Base-by-base conservation (phyloP, 495 filamentous ascomycete genomes). In the Diplogelasinospora grovesii region DNA sequence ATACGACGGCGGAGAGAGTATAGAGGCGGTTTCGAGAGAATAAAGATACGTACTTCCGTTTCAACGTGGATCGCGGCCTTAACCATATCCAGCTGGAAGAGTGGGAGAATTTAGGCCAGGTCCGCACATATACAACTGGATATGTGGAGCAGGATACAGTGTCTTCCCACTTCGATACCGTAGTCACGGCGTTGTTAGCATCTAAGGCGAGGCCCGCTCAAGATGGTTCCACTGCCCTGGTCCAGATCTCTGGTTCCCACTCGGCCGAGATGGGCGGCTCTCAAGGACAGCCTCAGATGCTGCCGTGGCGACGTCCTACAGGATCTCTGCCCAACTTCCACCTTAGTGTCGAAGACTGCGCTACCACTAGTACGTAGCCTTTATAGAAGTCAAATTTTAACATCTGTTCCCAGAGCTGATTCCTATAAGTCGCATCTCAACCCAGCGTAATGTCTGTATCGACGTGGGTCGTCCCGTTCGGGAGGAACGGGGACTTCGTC, bases 401-500 rank as follows among this genome's bases (percentile, higher is more conserved):
- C 30, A 18, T 33, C 11, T 14, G 18, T 33, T 33, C 30, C 30
- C 15, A 10, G 11, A 18, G 30, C 30, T 33, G 11, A 33, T 33
- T 33, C n/a, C 14, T 18, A 16, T 5, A 19, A 33, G 30, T 33
- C 30, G n/a, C n/a, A n/a, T n/a, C n/a, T n/a, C n/a, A n/a, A n/a
- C n/a, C n/a, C n/a, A n/a, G n/a, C n/a, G 30, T 33, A 33, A 14
- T 16, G 30, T 10, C 30, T 19, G 4, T 10, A 33, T 33, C 30
- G 11, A 33, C 18, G 30, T 33, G 30, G 30, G 30, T 47, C 20
- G 45, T 56, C 27, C 44, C 43, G 6, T 50, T 56, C n/a, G 44
- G 34, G 9, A 52, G 57, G 1, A 68, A 72, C 42, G 40, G 49
- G 22, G 43, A 58, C 36, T 75, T 74, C 42, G 47, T 75, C 35